Base-by-base conservation (phyloP, 164 flowering plant genomes). In the Euptelea pleiosperma region DNA sequence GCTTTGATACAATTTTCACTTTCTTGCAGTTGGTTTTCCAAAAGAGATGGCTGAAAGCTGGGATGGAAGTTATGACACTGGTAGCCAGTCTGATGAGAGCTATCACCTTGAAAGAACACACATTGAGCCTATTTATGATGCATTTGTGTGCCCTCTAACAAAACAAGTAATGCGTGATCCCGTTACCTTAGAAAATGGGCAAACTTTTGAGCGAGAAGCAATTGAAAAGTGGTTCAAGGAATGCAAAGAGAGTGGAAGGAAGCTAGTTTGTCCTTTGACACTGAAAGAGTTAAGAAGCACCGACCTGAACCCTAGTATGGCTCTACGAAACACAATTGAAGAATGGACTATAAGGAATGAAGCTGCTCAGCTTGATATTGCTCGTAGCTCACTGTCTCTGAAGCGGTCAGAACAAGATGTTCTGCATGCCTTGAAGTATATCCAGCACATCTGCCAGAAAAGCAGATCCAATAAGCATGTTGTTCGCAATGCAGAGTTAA, bases 331-430 rank as follows among this genome's bases (percentile, higher is more conserved):
- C 67, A 84, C 97, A 19, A 90, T 93, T 67, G 95, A 86, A 68
- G 95, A 93, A 72, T 93, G 99, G 99, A 80, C 58, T 58, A 79
- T 85, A 14, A 85, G 99, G 65, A 93, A 90, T 74, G 97, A 88
- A 65, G 79, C 88, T 72, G 84, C 76, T 56, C 81, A 85, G 73
- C 81, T 91, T 61, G 97, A 93, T 60, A 77, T 77, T 71, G 96
- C 95, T 44, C 77, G 77, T 14, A 75, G 67, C 51, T 82, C 89
- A 15, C 64, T 93, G 30, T 60, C 80, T 45, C 7, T 55, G 24
- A 72, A 71, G 34, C 76, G 78, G 64, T 53, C 85, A 25, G 97
- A 93, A 55, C 45, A 33, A 36, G 95, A 82, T 24, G 65, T 70
- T 61, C n/a, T 90, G 67, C 78, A 55, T 65, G 82, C 91, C 21